Conservation (phyloP, 2,329 filamentous ascomycete genomes). For the Ophiostoma ulmi region DNA sequence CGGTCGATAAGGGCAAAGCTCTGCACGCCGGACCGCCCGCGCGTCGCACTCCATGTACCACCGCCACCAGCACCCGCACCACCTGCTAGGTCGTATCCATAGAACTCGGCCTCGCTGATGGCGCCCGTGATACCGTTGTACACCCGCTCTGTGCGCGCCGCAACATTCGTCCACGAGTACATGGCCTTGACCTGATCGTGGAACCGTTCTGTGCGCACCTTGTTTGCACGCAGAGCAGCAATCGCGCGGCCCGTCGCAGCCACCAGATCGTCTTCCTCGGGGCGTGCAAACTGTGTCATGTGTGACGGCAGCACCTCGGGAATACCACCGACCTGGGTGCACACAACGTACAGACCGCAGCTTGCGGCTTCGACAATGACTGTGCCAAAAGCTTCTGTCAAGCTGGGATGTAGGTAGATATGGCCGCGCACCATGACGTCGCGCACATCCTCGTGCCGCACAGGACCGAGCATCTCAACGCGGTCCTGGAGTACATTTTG, state of each 20-base stretch:
- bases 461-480: constrained; percentile 84
- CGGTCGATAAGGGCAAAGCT: constrained; percentile 92
- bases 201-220: constrained; percentile 85
- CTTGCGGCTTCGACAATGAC: constrained; percentile 96
- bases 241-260: constrained; percentile 86
- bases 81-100: constrained; percentile 63
- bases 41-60: constrained; percentile 58
- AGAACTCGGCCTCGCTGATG: constrained; percentile 82
- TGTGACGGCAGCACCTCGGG: constrained; percentile 91
- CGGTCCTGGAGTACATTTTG: constrained; percentile 89
- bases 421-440: constrained; percentile 97
- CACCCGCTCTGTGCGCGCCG: constrained; percentile 85
- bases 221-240: constrained; percentile 74
- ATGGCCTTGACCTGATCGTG: constrained; percentile 96
- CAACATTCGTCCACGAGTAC: constrained; percentile 98
- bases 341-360: constrained; percentile 93
- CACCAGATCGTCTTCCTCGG: constrained; percentile 93
- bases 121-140: constrained; percentile 88
- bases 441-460: constrained; percentile 92
- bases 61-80: constrained; percentile 27
- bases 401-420: constrained; percentile 89
- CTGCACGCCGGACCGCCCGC: constrained; percentile 64
- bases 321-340: constrained; percentile 92
- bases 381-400: constrained; percentile 96
- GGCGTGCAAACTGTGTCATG: constrained; percentile 97